These are phyloP conservation scores for Daldinia grandis DNA, from an alignment of 495 filamentous ascomycete genomes.

Conservation along the genomic window DNA sequence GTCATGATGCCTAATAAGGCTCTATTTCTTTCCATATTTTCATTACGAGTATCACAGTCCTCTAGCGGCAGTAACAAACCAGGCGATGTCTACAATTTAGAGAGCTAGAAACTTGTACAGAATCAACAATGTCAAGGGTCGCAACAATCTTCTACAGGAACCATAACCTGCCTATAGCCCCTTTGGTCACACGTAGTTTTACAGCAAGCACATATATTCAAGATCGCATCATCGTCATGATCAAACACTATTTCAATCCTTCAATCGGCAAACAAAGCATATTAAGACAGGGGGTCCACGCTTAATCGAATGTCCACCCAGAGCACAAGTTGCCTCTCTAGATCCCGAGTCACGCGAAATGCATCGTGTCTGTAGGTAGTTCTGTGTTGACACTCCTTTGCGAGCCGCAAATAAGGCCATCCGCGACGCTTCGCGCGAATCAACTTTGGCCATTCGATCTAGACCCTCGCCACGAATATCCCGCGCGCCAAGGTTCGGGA, in stretches of 20 bases:
- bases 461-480: slow-evolving; percentile 6
- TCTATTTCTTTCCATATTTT: not conserved
- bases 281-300: not conserved
- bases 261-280: slow-evolving; percentile 10
- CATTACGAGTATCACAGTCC: not conserved
- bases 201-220: slow-evolving; percentile 1
- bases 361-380: not conserved
- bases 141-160: not conserved
- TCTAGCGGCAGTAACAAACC: not conserved
- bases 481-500: slow-evolving; percentile 28
- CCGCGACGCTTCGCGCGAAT: not conserved
- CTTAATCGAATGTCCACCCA: not conserved
- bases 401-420: not conserved
- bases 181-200: not conserved
- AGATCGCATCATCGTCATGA: slow-evolving; percentile 11
- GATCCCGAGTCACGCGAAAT: slow-evolving; percentile 5
- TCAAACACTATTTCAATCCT: not conserved
- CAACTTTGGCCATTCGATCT: not conserved
- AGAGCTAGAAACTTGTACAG: not conserved
- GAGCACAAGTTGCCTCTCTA: not conserved
- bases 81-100: not conserved
- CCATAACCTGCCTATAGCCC: not conserved
- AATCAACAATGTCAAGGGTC: not conserved
- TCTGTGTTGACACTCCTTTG: not conserved
- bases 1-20: not conserved